phyloP scores from a whole-genome alignment of 2,329 filamentous ascomycete species.

The Cryphonectria carpinicola region DNA sequence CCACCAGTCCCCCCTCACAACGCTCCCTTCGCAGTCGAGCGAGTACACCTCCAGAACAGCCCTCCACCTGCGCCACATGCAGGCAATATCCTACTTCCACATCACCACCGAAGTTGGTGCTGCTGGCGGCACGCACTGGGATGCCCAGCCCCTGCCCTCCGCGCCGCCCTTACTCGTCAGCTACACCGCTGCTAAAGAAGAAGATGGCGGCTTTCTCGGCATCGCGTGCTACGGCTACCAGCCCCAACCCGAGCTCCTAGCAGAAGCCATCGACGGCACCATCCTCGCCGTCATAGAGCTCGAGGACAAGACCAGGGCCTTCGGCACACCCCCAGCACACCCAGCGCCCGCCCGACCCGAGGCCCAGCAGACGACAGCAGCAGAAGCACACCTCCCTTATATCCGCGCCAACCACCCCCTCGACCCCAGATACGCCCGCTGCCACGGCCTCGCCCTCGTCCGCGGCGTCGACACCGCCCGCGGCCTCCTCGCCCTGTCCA shows the following conservation, averaged over 20 bases:
- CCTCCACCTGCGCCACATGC: conserved; percentile 71
- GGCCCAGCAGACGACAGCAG: conserved; percentile 23
- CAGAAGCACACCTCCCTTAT: conserved; percentile 63
- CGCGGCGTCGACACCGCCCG: conserved; percentile 65
- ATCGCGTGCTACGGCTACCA: conserved; percentile 71
- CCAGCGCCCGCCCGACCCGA: background rate
- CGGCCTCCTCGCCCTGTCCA: conserved; percentile 65
- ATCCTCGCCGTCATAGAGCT: conserved; percentile 69
- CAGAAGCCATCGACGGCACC: conserved; percentile 71
- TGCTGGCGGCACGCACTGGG: conserved; percentile 46
- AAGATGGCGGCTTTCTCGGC: conserved; percentile 60
- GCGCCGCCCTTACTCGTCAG: conserved; percentile 64
- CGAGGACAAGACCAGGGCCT: conserved; percentile 53
- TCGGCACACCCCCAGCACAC: conserved; percentile 37
- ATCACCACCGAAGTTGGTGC: conserved; percentile 33
- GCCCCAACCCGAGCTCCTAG: conserved; percentile 59
- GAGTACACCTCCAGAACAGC: conserved; percentile 62
- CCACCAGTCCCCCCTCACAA: conserved; percentile 46
- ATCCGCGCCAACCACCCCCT: conserved; percentile 61
- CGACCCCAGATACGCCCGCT: conserved; percentile 61
- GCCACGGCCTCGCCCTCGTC: conserved; percentile 70
- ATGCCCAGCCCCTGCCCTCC: conserved; percentile 57
- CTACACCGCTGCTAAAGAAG: conserved; percentile 55
- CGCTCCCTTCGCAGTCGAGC: conserved; percentile 63
- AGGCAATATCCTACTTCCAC: conserved; percentile 82